Conservation (phyloP, 805 yeast genomes). For the Tetrapisispora nanseiensis region DNA sequence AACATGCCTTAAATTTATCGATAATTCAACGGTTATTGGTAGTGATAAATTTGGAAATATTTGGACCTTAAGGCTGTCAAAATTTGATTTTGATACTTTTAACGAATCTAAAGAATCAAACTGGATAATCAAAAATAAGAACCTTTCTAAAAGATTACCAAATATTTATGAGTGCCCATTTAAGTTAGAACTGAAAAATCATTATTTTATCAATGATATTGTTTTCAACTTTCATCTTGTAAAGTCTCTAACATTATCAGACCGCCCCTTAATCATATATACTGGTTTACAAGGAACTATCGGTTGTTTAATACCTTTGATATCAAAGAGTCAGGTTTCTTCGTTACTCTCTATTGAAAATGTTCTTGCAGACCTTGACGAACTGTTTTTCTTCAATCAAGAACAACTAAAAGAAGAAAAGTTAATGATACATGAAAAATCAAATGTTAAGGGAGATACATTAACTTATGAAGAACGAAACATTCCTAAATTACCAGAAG, state of each 20-base stretch:
- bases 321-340: constrained; percentile 49
- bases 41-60: constrained; percentile 86
- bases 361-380: constrained; percentile 29
- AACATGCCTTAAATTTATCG: constrained; percentile 51
- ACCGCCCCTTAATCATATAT: constrained; percentile 56
- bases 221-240: constrained; percentile 49
- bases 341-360: constrained; percentile 49
- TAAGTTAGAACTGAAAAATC: constrained; percentile 42
- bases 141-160: constrained; percentile 8
- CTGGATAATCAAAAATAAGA: neutral
- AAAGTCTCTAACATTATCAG: constrained; percentile 28
- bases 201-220: constrained; percentile 62
- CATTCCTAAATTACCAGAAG: constrained; percentile 12
- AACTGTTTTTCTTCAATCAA: constrained; percentile 9
- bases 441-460: neutral
- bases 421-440: constrained; percentile 1
- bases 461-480: neutral
- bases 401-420: constrained; percentile 11
- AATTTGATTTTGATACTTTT: constrained; percentile 32
- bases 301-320: constrained; percentile 63
- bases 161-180: constrained; percentile 31
- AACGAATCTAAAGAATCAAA: neutral
- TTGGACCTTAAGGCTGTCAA: constrained; percentile 54
- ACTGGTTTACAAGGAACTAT: constrained; percentile 75
- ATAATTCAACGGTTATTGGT: constrained; percentile 64